Evolutionary conservation across 2,329 filamentous ascomycete species (phyloP).

Genomic region (Colletotrichum euphorbiae): DNA sequence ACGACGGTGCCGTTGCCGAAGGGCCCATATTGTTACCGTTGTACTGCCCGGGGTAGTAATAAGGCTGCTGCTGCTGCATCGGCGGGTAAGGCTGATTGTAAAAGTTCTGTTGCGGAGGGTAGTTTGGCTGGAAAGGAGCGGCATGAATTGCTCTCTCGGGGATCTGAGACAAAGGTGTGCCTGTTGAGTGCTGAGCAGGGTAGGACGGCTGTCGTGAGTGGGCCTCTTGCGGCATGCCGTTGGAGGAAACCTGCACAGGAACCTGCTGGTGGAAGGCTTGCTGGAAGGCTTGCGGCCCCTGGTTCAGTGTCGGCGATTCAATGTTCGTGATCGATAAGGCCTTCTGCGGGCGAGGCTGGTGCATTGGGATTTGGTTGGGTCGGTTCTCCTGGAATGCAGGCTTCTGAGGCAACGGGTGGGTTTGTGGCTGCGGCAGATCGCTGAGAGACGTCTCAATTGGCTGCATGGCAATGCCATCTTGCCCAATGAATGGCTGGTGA

Average conservation of each 20-base stretch:
- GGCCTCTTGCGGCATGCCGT: constrained; percentile 66
- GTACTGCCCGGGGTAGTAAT: constrained; percentile 61
- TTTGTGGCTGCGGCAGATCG: constrained; percentile 68
- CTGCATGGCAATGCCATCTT: constrained; percentile 27
- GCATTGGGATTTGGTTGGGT: constrained; percentile 75
- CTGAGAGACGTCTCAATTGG: constrained; percentile 57
- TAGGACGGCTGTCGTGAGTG: constrained; percentile 78
- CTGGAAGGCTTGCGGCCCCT: constrained; percentile 82
- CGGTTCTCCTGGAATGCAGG: constrained; percentile 69
- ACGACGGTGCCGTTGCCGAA: constrained; percentile 61
- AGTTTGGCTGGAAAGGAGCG: constrained; percentile 87
- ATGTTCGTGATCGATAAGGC: constrained; percentile 93
- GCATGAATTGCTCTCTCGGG: constrained; percentile 93
- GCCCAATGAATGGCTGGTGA: constrained; percentile 43
- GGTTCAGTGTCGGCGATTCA: constrained; percentile 77
- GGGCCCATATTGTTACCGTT: constrained; percentile 46
- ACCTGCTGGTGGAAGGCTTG: constrained; percentile 96
- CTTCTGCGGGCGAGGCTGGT: constrained; percentile 96
- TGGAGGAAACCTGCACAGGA: constrained; percentile 75
- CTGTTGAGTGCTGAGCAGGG: constrained; percentile 75
- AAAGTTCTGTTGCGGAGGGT: constrained; percentile 68
- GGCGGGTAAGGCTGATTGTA: constrained; percentile 69
- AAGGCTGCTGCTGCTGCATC: constrained; percentile 67
- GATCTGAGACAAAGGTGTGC: constrained; percentile 90
- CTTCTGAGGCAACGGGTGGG: constrained; percentile 68